These are phyloP conservation scores for Xerophyta viscosa DNA, from an alignment of 106 monocot species.

Conservation along the genomic window DNA sequence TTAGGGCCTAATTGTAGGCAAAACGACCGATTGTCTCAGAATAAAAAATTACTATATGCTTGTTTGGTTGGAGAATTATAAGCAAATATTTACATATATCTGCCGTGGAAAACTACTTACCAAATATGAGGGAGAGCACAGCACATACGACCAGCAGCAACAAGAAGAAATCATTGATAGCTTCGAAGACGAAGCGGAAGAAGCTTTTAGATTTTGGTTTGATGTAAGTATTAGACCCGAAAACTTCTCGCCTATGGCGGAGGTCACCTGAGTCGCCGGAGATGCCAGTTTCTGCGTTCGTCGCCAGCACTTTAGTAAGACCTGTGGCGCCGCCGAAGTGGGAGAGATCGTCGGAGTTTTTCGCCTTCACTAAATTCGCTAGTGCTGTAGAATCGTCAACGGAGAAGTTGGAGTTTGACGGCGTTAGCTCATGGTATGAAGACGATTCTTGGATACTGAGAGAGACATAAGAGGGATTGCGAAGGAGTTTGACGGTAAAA, in stretches of 20 bases:
- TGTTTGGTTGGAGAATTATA: too few relatives aligned
- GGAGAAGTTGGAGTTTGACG: background rate
- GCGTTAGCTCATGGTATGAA: background rate
- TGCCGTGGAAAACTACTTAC: too few relatives aligned
- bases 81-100: too few relatives aligned
- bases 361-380: constrained; percentile 20
- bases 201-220: constrained; percentile 28
- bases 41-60: too few relatives aligned
- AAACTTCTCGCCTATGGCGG: constrained; percentile 12
- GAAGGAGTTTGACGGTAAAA: constrained; percentile 3
- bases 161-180: constrained; percentile 41
- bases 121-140: constrained; percentile 38
- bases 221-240: constrained; percentile 37
- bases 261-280: constrained; percentile 11
- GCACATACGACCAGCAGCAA: constrained; percentile 35
- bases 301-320: constrained; percentile 7
- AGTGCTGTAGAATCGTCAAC: background rate
- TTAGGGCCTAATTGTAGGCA: too few relatives aligned
- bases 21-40: too few relatives aligned
- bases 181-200: constrained; percentile 26
- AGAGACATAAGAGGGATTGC: constrained; percentile 1
- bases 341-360: constrained; percentile 2
- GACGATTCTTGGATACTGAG: constrained; percentile 6
- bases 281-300: constrained; percentile 17
- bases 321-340: constrained; percentile 23